Percentiles rank a stretch among this genome's conserved stretches.
Evolutionary conservation across 805 yeast species (phyloP).

Genomic region (Yarrowia yakushimensis): DNA sequence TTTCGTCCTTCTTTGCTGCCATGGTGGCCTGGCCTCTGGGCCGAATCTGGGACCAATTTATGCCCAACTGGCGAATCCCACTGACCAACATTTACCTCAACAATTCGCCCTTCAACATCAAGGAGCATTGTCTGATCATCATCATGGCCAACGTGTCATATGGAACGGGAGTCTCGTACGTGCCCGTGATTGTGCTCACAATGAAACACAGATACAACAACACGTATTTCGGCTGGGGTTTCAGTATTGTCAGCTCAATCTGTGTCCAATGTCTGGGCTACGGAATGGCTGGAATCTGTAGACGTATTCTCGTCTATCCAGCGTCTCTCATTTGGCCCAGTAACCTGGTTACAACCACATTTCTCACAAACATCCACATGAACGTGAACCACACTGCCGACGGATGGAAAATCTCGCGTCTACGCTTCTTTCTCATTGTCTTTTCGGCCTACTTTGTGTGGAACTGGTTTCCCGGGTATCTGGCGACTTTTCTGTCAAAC

Average conservation of each 20-base stretch:
- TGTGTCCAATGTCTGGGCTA: slow-evolving; percentile 65
- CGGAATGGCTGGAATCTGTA: slow-evolving; percentile 61
- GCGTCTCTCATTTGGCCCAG: slow-evolving; percentile 71
- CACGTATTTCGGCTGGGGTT: slow-evolving; percentile 48
- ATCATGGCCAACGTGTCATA: slow-evolving; percentile 50
- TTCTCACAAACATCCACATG: slow-evolving; percentile 51
- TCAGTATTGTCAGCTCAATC: slow-evolving; percentile 49
- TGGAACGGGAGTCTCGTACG: slow-evolving; percentile 49
- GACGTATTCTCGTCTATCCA: slow-evolving; percentile 59
- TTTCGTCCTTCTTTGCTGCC: slow-evolving; percentile 55
- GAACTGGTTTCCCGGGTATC: slow-evolving; percentile 60
- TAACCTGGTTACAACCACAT: slow-evolving; percentile 56
- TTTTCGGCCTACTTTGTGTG: slow-evolving; percentile 45
- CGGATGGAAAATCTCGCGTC: slow-evolving; percentile 59
- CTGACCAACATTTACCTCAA: slow-evolving; percentile 43
- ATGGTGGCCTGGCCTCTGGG: slow-evolving; percentile 67
- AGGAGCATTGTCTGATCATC: slow-evolving; percentile 59
- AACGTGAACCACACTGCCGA: slow-evolving; percentile 50
- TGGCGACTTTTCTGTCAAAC: slow-evolving; percentile 55
- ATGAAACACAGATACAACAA: slow-evolving; percentile 48
- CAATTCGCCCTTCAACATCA: slow-evolving; percentile 60
- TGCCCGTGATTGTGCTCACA: slow-evolving; percentile 55
- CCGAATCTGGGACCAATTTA: slow-evolving; percentile 43
- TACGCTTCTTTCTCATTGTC: slow-evolving; percentile 47
- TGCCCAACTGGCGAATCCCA: slow-evolving; percentile 38